phyloP scores from a whole-genome alignment of 768 basidiomycete species.

The Amanita rubescens region DNA sequence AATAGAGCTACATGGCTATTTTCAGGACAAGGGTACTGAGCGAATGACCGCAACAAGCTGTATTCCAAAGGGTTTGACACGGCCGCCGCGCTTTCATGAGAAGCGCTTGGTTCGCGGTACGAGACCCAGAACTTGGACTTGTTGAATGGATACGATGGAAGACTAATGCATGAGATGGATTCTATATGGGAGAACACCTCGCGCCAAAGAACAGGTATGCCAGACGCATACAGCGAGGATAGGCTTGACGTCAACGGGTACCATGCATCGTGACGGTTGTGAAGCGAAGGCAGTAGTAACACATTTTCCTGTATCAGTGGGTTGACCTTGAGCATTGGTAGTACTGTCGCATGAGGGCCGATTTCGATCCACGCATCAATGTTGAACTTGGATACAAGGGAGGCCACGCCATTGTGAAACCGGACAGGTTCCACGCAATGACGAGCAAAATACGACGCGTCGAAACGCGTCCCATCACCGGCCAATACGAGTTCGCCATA shows the following conservation, averaged over 20 bases:
- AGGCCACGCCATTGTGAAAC: slow-evolving; percentile 44
- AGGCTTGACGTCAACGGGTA: slow-evolving; percentile 38
- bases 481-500: slow-evolving; percentile 43
- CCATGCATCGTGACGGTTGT: slow-evolving; percentile 37
- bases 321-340: slow-evolving; percentile 49
- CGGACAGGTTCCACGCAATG: slow-evolving; percentile 55
- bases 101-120: slow-evolving; percentile 25
- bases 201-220: slow-evolving; percentile 44
- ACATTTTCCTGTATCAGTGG: slow-evolving; percentile 22
- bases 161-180: slow-evolving; percentile 33
- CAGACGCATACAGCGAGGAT: slow-evolving; percentile 38
- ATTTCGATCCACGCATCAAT: slow-evolving; percentile 57
- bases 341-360: slow-evolving; percentile 50
- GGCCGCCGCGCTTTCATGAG: not conserved
- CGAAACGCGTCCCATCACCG: slow-evolving; percentile 43
- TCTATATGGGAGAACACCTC: slow-evolving; percentile 41
- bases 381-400: slow-evolving; percentile 23
- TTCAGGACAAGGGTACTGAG: slow-evolving; percentile 30
- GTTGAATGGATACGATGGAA: slow-evolving; percentile 62
- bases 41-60: slow-evolving; percentile 33
- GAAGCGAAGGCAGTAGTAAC: slow-evolving; percentile 43
- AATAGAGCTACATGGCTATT: slow-evolving; percentile 38
- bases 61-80: slow-evolving; percentile 17
- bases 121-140: slow-evolving; percentile 50
- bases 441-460: slow-evolving; percentile 43